Evolutionary conservation across 169 alveolate genomes (phyloP).

Genomic region (Eimeria maxima): DNA sequence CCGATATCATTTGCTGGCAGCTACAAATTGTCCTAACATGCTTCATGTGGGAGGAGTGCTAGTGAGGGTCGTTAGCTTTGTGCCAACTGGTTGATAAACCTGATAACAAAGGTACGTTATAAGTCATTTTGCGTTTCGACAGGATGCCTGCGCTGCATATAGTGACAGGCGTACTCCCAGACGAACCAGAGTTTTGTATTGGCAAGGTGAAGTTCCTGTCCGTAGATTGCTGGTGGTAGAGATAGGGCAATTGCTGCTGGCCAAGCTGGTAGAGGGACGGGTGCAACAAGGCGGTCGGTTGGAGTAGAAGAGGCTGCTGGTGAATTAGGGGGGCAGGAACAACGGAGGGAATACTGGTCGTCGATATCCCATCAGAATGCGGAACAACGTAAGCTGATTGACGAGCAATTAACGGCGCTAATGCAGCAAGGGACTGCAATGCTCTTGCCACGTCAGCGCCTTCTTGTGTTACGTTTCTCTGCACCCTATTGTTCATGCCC

Average conservation of each 20-base stretch:
- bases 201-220: neutral
- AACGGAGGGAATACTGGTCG: slow-evolving; percentile 19
- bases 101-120: neutral
- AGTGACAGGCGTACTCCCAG: neutral
- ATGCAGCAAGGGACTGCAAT: slow-evolving; percentile 13
- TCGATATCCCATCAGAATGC: slow-evolving; percentile 8
- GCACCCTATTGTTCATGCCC: neutral
- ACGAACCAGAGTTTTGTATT: slow-evolving; percentile 16
- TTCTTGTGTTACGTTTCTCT: neutral
- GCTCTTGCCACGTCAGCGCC: slow-evolving; percentile 38
- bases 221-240: slow-evolving; percentile 5
- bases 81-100: neutral
- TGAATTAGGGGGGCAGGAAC: slow-evolving; percentile 44
- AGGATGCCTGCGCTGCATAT: neutral
- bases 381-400: neutral
- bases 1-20: neutral
- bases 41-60: neutral
- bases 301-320: slow-evolving; percentile 68
- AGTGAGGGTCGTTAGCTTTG: neutral
- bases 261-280: neutral
- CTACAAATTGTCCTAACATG: neutral
- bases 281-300: slow-evolving; percentile 60
- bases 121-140: neutral
- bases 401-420: slow-evolving; percentile 58
- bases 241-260: slow-evolving; percentile 12